Evolutionary conservation across 495 filamentous ascomycete species (phyloP).

Genomic region (Parathielavia appendiculata): DNA sequence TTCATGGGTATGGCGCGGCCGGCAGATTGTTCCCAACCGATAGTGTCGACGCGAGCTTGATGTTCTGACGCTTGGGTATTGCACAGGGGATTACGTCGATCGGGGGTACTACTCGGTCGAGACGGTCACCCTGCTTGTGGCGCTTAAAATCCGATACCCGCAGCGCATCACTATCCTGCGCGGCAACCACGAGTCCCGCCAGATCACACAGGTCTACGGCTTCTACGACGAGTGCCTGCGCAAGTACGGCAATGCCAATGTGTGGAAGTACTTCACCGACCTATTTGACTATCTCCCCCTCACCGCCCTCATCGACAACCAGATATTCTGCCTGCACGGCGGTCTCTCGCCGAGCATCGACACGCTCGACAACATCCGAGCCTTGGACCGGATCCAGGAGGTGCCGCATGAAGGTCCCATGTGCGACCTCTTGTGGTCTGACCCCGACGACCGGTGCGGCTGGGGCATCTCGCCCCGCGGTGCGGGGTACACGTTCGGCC

Average conservation of each 20-base stretch:
- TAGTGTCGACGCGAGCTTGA: neutral
- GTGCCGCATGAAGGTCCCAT: conserved; percentile 98
- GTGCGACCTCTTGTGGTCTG: conserved; percentile 97
- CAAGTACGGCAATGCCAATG: conserved; percentile 97
- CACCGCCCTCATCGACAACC: conserved; percentile 97
- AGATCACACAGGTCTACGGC: conserved; percentile 96
- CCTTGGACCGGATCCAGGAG: conserved; percentile 94
- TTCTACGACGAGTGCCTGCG: conserved; percentile 97
- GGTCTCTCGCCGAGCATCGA: conserved; percentile 95
- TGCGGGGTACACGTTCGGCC: conserved; percentile 97
- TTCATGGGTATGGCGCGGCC: conserved; percentile 72
- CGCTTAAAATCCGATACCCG: conserved; percentile 92
- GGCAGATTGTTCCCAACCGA: neutral
- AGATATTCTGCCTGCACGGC: conserved; percentile 99
- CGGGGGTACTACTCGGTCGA: conserved; percentile 96
- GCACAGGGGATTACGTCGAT: conserved; percentile 86
- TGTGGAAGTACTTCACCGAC: conserved; percentile 99
- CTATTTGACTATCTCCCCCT: conserved; percentile 98
- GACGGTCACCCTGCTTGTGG: conserved; percentile 89
- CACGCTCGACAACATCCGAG: conserved; percentile 95
- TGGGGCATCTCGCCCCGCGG: conserved; percentile 98
- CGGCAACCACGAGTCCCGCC: conserved; percentile 94
- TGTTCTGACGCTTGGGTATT: conserved; percentile 18
- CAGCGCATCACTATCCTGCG: conserved; percentile 95
- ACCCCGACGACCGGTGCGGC: conserved; percentile 96